A percentile compares a stretch with the other conserved stretches of the same genome.
Evolutionary conservation across 805 yeast species (phyloP).

Genomic region (Starmerella tilneyi): DNA sequence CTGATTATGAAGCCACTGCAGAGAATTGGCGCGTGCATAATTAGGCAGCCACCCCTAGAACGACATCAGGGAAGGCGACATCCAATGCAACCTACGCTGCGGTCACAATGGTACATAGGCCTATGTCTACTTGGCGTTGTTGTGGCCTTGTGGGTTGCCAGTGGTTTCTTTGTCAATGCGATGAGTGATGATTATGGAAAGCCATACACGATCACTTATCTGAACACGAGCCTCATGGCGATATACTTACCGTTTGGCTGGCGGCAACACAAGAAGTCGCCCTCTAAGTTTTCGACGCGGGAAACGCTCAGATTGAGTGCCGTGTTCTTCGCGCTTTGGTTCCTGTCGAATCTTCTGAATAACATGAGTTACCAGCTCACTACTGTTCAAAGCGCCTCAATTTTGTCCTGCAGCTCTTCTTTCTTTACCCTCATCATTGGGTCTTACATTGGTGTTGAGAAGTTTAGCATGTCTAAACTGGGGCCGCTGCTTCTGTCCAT

Average conservation of each 20-base stretch:
- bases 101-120: slow-evolving; percentile 61
- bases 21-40: not conserved
- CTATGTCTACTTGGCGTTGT: slow-evolving; percentile 62
- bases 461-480: slow-evolving; percentile 52
- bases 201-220: slow-evolving; percentile 85
- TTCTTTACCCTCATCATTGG: slow-evolving; percentile 87
- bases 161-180: slow-evolving; percentile 74
- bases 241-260: slow-evolving; percentile 61
- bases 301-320: slow-evolving; percentile 69
- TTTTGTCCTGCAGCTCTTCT: slow-evolving; percentile 81
- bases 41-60: not conserved
- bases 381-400: slow-evolving; percentile 88
- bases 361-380: slow-evolving; percentile 83
- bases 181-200: slow-evolving; percentile 57
- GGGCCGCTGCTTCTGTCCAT: slow-evolving; percentile 62
- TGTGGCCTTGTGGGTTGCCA: slow-evolving; percentile 79
- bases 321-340: slow-evolving; percentile 85
- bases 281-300: slow-evolving; percentile 22
- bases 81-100: not conserved
- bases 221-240: slow-evolving; percentile 77
- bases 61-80: not conserved
- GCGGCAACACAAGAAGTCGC: slow-evolving; percentile 10
- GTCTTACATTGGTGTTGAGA: slow-evolving; percentile 58
- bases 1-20: too few relatives aligned
- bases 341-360: slow-evolving; percentile 74